Conservation (phyloP, 108 stramenopile genomes). For the Cyclotella baltica region DNA sequence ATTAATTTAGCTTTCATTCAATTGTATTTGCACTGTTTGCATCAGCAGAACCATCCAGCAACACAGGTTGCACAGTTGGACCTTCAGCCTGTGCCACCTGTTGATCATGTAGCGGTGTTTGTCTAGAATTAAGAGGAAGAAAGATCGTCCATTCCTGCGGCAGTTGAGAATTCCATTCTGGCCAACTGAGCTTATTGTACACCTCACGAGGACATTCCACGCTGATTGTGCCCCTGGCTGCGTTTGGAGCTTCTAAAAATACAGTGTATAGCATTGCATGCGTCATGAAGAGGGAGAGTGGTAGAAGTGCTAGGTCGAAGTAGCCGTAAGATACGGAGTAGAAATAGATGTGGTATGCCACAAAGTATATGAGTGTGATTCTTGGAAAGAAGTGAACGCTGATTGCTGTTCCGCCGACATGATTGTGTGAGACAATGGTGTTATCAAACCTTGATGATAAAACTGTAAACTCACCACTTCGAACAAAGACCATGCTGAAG, state of each 20-base stretch:
- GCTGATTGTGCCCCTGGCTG: constrained; percentile 58
- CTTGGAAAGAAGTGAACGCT: constrained; percentile 68
- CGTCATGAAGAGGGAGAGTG: constrained; percentile 52
- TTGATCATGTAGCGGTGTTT: constrained; percentile 50
- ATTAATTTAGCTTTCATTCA: not conserved
- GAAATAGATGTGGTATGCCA: constrained; percentile 73
- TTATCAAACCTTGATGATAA: no score
- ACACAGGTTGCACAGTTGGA: not conserved
- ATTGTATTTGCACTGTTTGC: not conserved
- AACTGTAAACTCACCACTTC: no score
- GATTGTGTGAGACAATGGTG: constrained; percentile 17
- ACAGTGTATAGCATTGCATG: constrained; percentile 69
- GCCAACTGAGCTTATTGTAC: constrained; percentile 72
- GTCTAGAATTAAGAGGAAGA: constrained; percentile 60
- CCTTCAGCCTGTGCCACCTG: constrained; percentile 24
- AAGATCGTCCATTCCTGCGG: constrained; percentile 76
- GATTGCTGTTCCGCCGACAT: constrained; percentile 15
- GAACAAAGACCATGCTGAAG: constrained; percentile 68
- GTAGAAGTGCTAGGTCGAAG: constrained; percentile 65
- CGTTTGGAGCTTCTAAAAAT: constrained; percentile 62
- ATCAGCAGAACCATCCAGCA: not conserved
- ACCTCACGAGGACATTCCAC: constrained; percentile 70
- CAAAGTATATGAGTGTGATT: constrained; percentile 59
- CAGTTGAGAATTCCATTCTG: constrained; percentile 56
- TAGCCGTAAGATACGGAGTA: constrained; percentile 70